Conservation (phyloP, 495 filamentous ascomycete species). For the Aspergillus sparsus region DNA sequence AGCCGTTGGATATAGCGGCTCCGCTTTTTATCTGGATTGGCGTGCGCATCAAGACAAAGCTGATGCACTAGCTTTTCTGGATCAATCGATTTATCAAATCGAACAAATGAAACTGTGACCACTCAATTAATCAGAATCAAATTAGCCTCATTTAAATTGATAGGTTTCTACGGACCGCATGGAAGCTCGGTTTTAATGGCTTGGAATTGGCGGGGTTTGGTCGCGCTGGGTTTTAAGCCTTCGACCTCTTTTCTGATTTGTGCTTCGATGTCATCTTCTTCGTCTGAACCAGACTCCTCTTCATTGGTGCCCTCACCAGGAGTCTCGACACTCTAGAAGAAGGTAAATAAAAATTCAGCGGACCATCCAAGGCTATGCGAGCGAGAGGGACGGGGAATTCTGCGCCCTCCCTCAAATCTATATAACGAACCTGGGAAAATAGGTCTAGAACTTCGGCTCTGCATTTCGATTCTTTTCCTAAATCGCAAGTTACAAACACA, state of each 20-base stretch:
- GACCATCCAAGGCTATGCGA: neutral
- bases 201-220: slow-evolving; percentile 56
- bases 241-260: slow-evolving; percentile 78
- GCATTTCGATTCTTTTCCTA: slow-evolving; percentile 1
- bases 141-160: slow-evolving; percentile 60
- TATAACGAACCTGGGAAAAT: neutral
- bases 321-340: slow-evolving; percentile 27
- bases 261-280: slow-evolving; percentile 74
- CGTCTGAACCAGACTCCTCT: slow-evolving; percentile 42
- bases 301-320: slow-evolving; percentile 34
- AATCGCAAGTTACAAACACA: slow-evolving; percentile 1
- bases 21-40: slow-evolving; percentile 54
- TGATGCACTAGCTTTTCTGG: slow-evolving; percentile 75
- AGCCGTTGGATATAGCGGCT: slow-evolving; percentile 80
- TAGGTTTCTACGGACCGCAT: slow-evolving; percentile 59
- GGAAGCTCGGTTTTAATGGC: slow-evolving; percentile 69
- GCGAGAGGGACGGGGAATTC: neutral
- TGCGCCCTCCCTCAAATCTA: neutral
- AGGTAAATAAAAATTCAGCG: neutral
- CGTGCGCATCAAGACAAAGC: slow-evolving; percentile 68
- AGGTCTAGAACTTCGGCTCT: neutral
- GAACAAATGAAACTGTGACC: slow-evolving; percentile 43
- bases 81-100: slow-evolving; percentile 65
- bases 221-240: slow-evolving; percentile 56
- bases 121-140: slow-evolving; percentile 19